Conservation (phyloP, 371 early-diverging fungal genomes). For the Chytridium lagenaria region DNA sequence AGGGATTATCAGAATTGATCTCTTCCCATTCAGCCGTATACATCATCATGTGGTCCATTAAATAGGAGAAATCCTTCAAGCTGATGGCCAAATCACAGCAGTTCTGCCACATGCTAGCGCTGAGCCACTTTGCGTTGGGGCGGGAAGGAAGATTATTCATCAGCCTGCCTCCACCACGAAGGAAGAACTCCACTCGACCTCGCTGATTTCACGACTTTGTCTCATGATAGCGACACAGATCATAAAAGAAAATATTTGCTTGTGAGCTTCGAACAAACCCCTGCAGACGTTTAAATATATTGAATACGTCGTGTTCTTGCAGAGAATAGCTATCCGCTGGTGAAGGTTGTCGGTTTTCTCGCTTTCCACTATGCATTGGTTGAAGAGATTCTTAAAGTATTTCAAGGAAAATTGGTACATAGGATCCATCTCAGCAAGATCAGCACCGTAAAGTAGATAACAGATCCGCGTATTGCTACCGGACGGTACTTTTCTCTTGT, state of each 20-base stretch:
- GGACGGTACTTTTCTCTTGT: slow-evolving; percentile 62
- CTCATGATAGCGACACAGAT: slow-evolving; percentile 61
- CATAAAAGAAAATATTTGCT: slow-evolving; percentile 62
- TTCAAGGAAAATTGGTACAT: slow-evolving; percentile 68
- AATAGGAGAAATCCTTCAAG: slow-evolving; percentile 47
- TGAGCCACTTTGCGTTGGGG: slow-evolving; percentile 53
- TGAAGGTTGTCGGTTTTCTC: slow-evolving; percentile 55
- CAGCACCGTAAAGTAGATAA: slow-evolving; percentile 65
- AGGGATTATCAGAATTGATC: slow-evolving; percentile 57
- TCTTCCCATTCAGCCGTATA: slow-evolving; percentile 59
- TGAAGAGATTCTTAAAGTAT: slow-evolving; percentile 64
- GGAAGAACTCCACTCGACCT: slow-evolving; percentile 61
- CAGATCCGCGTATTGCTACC: slow-evolving; percentile 62
- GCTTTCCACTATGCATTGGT: slow-evolving; percentile 56
- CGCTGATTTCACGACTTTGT: slow-evolving; percentile 46
- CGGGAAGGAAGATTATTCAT: slow-evolving; percentile 44
- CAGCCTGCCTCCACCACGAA: slow-evolving; percentile 52
- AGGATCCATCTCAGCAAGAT: slow-evolving; percentile 61
- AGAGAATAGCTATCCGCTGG: slow-evolving; percentile 48
- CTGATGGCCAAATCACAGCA: slow-evolving; percentile 48
- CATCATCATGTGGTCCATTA: slow-evolving; percentile 53
- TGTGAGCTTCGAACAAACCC: slow-evolving; percentile 62
- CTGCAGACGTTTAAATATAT: slow-evolving; percentile 60
- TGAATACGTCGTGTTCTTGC: slow-evolving; percentile 54
- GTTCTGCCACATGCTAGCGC: slow-evolving; percentile 56